Conservation (phyloP, 1,284 basidiomycete genomes). For the Apiotrichum brassicae region DNA sequence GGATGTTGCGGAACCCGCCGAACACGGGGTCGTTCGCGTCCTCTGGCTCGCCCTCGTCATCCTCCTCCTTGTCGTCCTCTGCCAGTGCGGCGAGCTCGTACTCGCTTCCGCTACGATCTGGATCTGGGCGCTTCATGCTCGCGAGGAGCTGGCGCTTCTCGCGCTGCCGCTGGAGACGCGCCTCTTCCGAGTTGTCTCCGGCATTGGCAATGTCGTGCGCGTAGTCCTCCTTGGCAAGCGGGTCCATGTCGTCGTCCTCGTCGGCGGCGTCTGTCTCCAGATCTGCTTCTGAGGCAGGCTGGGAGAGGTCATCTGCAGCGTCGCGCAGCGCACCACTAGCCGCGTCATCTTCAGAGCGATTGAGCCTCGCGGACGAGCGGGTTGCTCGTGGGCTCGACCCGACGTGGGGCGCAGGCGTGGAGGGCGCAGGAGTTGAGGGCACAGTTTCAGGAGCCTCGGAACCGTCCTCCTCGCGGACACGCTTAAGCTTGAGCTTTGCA, state of each 20-base stretch:
- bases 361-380: background rate
- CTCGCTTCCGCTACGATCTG: too few relatives aligned
- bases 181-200: conserved; percentile 8
- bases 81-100: conserved; percentile 19
- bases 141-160: conserved; percentile 14
- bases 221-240: conserved; percentile 41
- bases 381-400: conserved; percentile 6
- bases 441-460: background rate
- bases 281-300: background rate
- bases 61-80: conserved; percentile 14
- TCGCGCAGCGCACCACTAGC: conserved; percentile 1
- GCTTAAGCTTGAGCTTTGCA: conserved; percentile 15
- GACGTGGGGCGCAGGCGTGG: conserved; percentile 36
- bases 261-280: conserved; percentile 3
- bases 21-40: conserved; percentile 4
- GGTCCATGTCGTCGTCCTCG: conserved; percentile 47
- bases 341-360: background rate
- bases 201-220: conserved; percentile 13
- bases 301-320: background rate
- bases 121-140: conserved; percentile 4
- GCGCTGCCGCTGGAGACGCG: conserved; percentile 3
- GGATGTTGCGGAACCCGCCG: conserved; percentile 12
- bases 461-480: conserved; percentile 19
- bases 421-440: background rate
- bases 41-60: conserved; percentile 12